Base-by-base conservation (phyloP, 2,329 filamentous ascomycete species). In the Colletotrichum magnum region DNA sequence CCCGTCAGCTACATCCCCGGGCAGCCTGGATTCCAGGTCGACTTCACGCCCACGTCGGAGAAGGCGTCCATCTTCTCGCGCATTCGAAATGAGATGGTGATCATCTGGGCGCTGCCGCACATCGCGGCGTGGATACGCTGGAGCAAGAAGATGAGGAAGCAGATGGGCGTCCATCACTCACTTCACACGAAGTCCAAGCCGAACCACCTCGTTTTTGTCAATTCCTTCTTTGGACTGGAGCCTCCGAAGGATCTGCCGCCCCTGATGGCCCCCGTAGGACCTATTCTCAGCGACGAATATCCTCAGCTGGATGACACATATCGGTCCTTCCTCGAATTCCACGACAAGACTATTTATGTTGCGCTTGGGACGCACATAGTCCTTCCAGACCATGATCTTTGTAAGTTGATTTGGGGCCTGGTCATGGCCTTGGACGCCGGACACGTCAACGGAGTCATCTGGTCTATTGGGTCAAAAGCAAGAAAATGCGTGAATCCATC, bases 211-310 rank as follows among this genome's bases (percentile, higher is more conserved):
- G 71, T 81, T 2, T 74, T 84, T 5, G 78, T 84, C 26, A 84
- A 85, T 60, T 83, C 81, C 0, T 84, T 84, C 69, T 82, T 79
- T 64, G 82, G 82, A 0, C 74, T 85, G 7, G 83, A 85, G 58
- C 74, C 77, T 1, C 79, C 83, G 0, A 79, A 79, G 24, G 82
- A 84, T 63, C 65, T 84, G 3, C 83, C 83, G 1, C 83, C 82
- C 1, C 72, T 80, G 1, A 76, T 79, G 26, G 74, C 76, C 2
- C 68, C 79, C 1, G 77, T 85, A 3, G 83, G 83, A 0, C 83
- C 83, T 2, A 76, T 84, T 2, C 73, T 85, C 6, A 69, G 75
- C 1, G 79, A 82, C 39, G 69, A 74, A 15, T 83, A 77, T 53
- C 73, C 76, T 4, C 72, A 75, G 0, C 71, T 84, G 4, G 75